These are phyloP conservation scores for Saccharomyces hybrid DNA, from an alignment of 1,139 yeast genomes.

Conservation along the genomic window DNA sequence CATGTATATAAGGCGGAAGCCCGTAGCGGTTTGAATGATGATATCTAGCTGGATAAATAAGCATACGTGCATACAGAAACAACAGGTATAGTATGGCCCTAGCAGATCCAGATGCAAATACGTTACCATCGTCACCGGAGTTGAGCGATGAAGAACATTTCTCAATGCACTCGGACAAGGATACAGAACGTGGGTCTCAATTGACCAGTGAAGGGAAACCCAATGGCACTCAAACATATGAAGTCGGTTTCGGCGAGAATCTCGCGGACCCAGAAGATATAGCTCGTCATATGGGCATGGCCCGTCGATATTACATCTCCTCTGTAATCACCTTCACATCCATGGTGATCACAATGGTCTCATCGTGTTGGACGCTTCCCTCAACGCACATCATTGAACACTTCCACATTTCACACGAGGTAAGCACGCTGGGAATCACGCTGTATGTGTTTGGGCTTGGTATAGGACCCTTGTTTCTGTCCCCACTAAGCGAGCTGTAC, in stretches of 20 bases:
- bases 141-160: background rate
- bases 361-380: slow-evolving; percentile 51
- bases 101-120: background rate
- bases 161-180: background rate
- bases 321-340: slow-evolving; percentile 43
- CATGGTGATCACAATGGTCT: slow-evolving; percentile 43
- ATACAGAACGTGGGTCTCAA: background rate
- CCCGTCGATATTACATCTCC: slow-evolving; percentile 47
- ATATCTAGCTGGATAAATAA: background rate
- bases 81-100: background rate
- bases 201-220: background rate
- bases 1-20: background rate
- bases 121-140: background rate
- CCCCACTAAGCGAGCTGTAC: slow-evolving; percentile 74
- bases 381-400: slow-evolving; percentile 41
- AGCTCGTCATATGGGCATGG: slow-evolving; percentile 30
- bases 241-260: slow-evolving; percentile 30
- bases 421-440: slow-evolving; percentile 54
- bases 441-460: slow-evolving; percentile 67
- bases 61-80: background rate
- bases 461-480: slow-evolving; percentile 71
- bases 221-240: slow-evolving; percentile 10
- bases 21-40: background rate
- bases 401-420: slow-evolving; percentile 50
- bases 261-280: slow-evolving; percentile 49